Conservation (phyloP, 2,329 filamentous ascomycete genomes). For the Talaromyces sp. region DNA sequence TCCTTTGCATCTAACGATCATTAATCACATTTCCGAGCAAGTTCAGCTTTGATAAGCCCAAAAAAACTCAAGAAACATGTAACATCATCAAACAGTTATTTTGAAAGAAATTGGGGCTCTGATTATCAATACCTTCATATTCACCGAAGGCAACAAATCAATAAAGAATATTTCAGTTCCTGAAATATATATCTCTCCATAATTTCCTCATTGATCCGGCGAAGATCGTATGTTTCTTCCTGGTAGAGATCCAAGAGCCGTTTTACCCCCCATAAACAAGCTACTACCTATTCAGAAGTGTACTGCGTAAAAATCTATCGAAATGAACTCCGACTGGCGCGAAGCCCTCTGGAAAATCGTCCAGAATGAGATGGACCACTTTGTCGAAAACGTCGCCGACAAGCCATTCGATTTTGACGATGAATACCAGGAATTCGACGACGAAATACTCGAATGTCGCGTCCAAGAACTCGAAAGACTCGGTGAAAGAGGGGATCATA, state of each 20-base stretch:
- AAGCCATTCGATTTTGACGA: neutral
- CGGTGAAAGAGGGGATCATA: neutral
- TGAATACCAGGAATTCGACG: neutral
- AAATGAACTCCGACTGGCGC: neutral
- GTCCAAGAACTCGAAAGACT: neutral
- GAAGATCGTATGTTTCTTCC: no score
- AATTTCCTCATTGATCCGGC: neutral
- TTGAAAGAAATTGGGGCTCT: neutral
- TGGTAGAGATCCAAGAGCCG: neutral
- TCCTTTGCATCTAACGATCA: neutral
- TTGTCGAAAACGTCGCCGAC: neutral
- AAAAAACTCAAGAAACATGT: neutral
- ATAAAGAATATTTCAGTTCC: neutral
- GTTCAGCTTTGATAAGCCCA: neutral
- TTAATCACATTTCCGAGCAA: neutral
- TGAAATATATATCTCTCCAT: neutral
- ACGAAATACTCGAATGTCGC: neutral
- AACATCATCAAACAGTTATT: neutral
- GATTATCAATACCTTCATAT: no score
- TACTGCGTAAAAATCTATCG: neutral
- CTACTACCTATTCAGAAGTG: neutral
- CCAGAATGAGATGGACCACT: neutral
- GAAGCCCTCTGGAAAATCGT: neutral
- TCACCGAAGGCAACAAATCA: neutral
- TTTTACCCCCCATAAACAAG: neutral